A percentile compares a stretch with the other conserved stretches of the same genome.
phyloP scores from a whole-genome alignment of 1,284 basidiomycete species.

The Ceratobasidium sp. region DNA sequence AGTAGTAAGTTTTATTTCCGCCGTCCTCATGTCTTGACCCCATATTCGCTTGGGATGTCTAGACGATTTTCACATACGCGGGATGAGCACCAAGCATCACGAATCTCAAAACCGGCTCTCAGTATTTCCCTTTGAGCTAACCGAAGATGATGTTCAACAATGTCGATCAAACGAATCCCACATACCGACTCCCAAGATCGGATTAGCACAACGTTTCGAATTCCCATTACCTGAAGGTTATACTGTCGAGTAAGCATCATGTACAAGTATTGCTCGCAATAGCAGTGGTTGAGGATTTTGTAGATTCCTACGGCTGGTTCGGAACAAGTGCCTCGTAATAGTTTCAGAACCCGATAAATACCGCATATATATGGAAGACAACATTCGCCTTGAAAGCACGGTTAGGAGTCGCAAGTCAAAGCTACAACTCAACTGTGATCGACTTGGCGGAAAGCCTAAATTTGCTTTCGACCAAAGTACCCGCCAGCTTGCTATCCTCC shows the following conservation, averaged over 20 bases:
- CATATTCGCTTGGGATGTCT: too few species aligned
- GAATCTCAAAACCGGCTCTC: not conserved
- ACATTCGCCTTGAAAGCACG: not conserved
- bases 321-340: constrained; percentile 21
- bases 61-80: not conserved
- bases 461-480: constrained; percentile 27
- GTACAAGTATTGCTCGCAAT: too few species aligned
- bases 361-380: constrained; percentile 19
- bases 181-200: constrained; percentile 9
- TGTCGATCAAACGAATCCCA: constrained; percentile 22
- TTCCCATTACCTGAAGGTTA: constrained; percentile 1
- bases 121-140: constrained; percentile 34
- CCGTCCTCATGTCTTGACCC: too few species aligned
- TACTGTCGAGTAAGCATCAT: not conserved
- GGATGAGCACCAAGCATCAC: not conserved
- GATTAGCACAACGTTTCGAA: not conserved
- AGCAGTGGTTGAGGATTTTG: too few species aligned
- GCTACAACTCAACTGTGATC: not conserved
- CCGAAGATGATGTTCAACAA: constrained; percentile 37
- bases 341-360: not conserved
- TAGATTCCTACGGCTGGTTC: constrained; percentile 12
- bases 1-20: too few species aligned
- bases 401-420: not conserved
- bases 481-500: not conserved
- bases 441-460: constrained; percentile 3